Base-by-base conservation (phyloP, 805 yeast species). In the Osmozyma mogii region DNA sequence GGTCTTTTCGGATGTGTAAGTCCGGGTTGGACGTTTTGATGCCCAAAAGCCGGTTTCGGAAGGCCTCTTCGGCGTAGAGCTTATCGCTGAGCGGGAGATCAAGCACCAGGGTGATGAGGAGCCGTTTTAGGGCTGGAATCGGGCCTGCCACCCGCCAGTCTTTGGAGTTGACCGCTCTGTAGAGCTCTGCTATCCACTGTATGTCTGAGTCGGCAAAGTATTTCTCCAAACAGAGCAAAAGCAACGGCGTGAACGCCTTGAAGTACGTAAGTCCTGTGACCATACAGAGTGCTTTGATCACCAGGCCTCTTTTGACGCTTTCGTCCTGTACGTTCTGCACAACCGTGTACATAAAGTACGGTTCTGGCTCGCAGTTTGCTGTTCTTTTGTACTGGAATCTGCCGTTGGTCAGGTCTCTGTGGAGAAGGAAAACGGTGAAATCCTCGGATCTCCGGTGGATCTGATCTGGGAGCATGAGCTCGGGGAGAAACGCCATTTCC, bases 391-490 rank as follows among this genome's bases (percentile, higher is more conserved):
- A 63, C 41, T 59, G 68, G 40, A 60, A 61, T 32, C 56, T 55
- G 3, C 62, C 62, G 2, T 60, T 56, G 14, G 47, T 38, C 10
- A 50, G 54, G 35, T 59, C 68, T 49, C 57, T 51, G 48, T 65
- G 75, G 8, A 79, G 47, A 10, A 77, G 61, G 37, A 77, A 70
- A 6, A 70, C 46, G 0, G 84, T 75, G 39, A 61, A 75, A 45
- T 77, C 79, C 32, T 75, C 76, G n/a, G 55, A 64, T 25, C 71
- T 56, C 25, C 68, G 61, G 40, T 78, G 78, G 27, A 72, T 60
- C 43, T 73, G 79, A 37, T 72, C 72, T 0, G 84, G 82, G 6
- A 79, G 58, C 73, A 78, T 68, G 22, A 77, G 44, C 43, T 71
- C 79, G 2, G 79, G 72, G 27, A 70, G 42, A 28, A 57, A 52